These are phyloP conservation scores for Datura wrightii DNA, from an alignment of 257 asterid genomes.

Conservation along the genomic window DNA sequence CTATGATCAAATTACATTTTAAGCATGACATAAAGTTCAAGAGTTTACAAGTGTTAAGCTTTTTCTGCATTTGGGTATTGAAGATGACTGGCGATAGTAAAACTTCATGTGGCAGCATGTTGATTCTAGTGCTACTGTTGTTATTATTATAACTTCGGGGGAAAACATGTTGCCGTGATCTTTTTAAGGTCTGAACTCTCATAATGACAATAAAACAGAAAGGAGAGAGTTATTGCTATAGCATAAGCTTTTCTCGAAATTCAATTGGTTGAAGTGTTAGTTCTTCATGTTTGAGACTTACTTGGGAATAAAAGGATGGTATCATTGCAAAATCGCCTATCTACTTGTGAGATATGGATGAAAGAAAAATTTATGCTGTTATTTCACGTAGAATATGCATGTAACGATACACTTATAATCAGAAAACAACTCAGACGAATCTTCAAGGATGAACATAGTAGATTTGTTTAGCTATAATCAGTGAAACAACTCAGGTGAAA, in stretches of 20 bases:
- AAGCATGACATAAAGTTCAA: neutral
- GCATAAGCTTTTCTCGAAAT: neutral
- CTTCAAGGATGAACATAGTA: slow-evolving; percentile 12
- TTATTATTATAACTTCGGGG: neutral
- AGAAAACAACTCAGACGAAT: neutral
- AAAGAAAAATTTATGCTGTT: neutral
- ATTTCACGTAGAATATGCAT: slow-evolving; percentile 8
- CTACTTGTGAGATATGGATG: neutral
- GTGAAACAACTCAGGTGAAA: neutral
- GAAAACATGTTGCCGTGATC: neutral
- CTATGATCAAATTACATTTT: neutral
- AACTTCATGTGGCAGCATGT: slow-evolving; percentile 14
- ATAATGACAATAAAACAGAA: neutral
- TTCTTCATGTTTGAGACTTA: neutral
- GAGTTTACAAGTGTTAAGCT: neutral
- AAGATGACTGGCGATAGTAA: neutral
- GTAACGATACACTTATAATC: neutral
- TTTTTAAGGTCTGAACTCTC: neutral
- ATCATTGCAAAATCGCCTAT: neutral
- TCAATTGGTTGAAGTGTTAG: neutral
- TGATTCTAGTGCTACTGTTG: neutral
- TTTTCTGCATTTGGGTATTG: neutral
- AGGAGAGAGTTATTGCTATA: neutral
- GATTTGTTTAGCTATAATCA: neutral
- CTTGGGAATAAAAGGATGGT: slow-evolving; percentile 1